Evolutionary conservation across 1,139 yeast genomes (phyloP), one percentile per base, ranked within the genome.

Genomic region (Scheffersomyces insectosa): DNA sequence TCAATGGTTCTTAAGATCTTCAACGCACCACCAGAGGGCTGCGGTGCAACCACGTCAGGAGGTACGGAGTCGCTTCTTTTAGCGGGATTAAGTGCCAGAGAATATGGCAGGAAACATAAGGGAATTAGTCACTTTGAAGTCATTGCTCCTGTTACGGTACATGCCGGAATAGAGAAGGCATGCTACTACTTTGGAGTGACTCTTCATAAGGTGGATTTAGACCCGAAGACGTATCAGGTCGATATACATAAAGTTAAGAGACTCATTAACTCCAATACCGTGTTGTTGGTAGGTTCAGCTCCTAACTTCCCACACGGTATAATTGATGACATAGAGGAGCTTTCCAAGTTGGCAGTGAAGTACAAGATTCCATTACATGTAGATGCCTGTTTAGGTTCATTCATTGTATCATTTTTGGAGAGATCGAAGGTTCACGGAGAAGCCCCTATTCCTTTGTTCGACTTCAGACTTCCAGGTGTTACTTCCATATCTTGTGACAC

Each of bases 261-360:
- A 31, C 72, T 86, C 41, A 83, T 93, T 48, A 89, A 86, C 56
- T 63, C 70, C 5, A 90, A 91, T 63, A 93, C 98, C 0, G 87
- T 88, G 5, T 70, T 93, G 36, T 66, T 93, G 35, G 89, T 84
- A 9, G 98, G 98, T 0, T 90, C 97, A 1, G 97, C 97, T 4
- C 98, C 99, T 33, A 93, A 91, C 67, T 93, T 83, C 65, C 98
- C 99, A 2, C 98, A 93, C 60, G 99, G 99, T 23, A 86, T 93
- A 33, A 83, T 89, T 47, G 99, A 93, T 65, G 93, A 91, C 56
- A 90, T 93, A 46, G 85, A 80, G 49, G 81, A 77, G 1, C 75
- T 93, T 37, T 82, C 95, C 7, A 60, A 76, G 25, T 58, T 93
- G 16, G 97, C 96, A 0, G 52, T 74, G 20, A 73, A 70, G 45